phyloP scores from a whole-genome alignment of 2,329 filamentous ascomycete species.

The Thelonectria discophora region DNA sequence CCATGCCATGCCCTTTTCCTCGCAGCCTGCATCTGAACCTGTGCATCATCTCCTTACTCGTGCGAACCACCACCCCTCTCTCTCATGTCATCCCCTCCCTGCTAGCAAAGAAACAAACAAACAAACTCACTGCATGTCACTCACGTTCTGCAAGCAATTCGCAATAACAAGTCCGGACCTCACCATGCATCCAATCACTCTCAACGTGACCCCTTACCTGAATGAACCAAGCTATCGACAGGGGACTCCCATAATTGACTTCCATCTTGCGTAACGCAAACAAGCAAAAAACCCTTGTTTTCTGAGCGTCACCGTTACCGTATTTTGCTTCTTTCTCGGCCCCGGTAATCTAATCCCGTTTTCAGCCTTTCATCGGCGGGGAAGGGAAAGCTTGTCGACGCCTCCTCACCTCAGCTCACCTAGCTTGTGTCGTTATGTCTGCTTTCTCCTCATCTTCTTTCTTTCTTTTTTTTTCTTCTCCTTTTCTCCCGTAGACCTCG shows the following conservation, averaged over 20 bases:
- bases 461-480: background rate
- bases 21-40: no score
- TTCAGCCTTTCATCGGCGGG: slow-evolving; percentile 13
- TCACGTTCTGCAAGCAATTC: background rate
- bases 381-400: slow-evolving; percentile 21
- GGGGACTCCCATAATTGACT: background rate
- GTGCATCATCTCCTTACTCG: no score
- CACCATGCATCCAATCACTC: background rate
- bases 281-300: background rate
- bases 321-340: background rate
- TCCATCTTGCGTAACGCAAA: background rate
- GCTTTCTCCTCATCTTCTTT: background rate
- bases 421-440: background rate
- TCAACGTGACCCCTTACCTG: background rate
- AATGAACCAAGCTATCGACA: background rate
- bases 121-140: background rate
- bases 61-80: no score
- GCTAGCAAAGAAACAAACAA: background rate
- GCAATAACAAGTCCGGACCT: background rate
- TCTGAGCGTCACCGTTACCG: no score
- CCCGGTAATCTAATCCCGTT: slow-evolving; percentile 6
- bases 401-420: slow-evolving; percentile 23
- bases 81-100: no score
- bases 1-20: no score
- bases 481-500: background rate